Evolutionary conservation across 2,329 filamentous ascomycete species (phyloP).

Genomic region (Epicoccum nigrum): DNA sequence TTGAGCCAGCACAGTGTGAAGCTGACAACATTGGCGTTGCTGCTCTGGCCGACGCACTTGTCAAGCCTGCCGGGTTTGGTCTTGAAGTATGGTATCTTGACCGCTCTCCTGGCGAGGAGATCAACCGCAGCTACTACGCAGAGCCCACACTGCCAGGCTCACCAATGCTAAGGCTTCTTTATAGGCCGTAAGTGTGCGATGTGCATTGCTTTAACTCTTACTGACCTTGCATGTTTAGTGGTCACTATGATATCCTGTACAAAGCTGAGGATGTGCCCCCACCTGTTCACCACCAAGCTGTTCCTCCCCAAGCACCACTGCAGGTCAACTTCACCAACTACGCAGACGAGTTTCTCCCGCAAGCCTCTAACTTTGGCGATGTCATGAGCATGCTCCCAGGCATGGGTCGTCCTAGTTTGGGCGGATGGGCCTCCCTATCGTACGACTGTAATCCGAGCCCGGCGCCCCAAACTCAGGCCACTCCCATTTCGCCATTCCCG

Average conservation of each 20-base stretch:
- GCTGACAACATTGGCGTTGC: conserved; percentile 90
- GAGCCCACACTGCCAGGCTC: conserved; percentile 57
- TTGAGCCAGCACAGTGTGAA: conserved; percentile 79
- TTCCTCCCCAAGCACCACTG: conserved; percentile 37
- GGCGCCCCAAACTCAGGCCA: conserved; percentile 39
- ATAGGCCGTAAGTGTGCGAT: conserved; percentile 63
- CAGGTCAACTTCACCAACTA: conserved; percentile 47
- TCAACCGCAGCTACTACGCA: conserved; percentile 70
- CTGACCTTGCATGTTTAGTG: conserved; percentile 53
- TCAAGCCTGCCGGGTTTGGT: conserved; percentile 77
- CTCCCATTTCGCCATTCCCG: conserved; percentile 42
- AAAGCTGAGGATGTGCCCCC: conserved; percentile 61
- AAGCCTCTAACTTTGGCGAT: conserved; percentile 40
- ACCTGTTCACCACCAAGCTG: conserved; percentile 33
- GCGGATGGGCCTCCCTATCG: conserved; percentile 43
- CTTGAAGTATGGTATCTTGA: conserved; percentile 93
- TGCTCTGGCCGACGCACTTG: conserved; percentile 76
- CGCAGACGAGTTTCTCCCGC: conserved; percentile 50
- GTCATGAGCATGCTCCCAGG: conserved; percentile 54
- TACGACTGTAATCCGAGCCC: conserved; percentile 46
- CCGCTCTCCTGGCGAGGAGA: conserved; percentile 76
- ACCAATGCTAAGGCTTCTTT: conserved; percentile 72
- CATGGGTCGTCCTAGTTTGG: conserved; percentile 50
- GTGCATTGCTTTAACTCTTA: not conserved
- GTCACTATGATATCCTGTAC: conserved; percentile 96